Percentiles rank a stretch among this genome's conserved stretches.
These are phyloP conservation scores for Mrakia hoshinonis DNA, from an alignment of 768 basidiomycete genomes.

Conservation along the genomic window DNA sequence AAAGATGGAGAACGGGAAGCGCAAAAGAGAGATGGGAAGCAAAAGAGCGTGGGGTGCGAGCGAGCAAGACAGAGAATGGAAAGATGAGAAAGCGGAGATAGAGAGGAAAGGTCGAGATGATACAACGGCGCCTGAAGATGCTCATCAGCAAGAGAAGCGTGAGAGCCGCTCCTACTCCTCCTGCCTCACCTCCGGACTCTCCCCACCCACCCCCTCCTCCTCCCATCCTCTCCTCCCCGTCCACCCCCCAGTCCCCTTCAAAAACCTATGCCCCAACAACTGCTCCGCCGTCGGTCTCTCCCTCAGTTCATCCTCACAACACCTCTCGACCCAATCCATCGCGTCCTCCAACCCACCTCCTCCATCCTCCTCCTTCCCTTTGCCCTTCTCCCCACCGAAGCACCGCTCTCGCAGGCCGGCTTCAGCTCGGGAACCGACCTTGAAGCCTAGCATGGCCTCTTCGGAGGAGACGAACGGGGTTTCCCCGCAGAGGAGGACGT, in stretches of 20 bases:
- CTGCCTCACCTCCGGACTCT: not conserved
- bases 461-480: slow-evolving; percentile 38
- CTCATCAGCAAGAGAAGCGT: no score
- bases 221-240: not conserved
- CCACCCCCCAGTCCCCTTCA: not conserved
- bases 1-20: not conserved
- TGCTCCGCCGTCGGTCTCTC: slow-evolving; percentile 60
- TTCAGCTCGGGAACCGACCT: slow-evolving; percentile 30
- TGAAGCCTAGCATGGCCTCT: slow-evolving; percentile 31
- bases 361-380: slow-evolving; percentile 67
- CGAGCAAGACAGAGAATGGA: no score
- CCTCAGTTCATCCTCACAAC: slow-evolving; percentile 67
- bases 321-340: slow-evolving; percentile 69
- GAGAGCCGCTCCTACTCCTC: no score
- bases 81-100: no score
- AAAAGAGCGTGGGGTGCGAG: not conserved
- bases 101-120: no score
- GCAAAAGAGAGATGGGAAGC: no score
- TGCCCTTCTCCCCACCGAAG: slow-evolving; percentile 48
- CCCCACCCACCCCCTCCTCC: not conserved
- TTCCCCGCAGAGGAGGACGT: slow-evolving; percentile 63
- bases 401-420: slow-evolving; percentile 20
- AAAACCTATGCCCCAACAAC: not conserved
- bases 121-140: no score
- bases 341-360: slow-evolving; percentile 79